Base-by-base conservation (phyloP, 2,329 filamentous ascomycete species). In the Beauveria brongniartii region DNA sequence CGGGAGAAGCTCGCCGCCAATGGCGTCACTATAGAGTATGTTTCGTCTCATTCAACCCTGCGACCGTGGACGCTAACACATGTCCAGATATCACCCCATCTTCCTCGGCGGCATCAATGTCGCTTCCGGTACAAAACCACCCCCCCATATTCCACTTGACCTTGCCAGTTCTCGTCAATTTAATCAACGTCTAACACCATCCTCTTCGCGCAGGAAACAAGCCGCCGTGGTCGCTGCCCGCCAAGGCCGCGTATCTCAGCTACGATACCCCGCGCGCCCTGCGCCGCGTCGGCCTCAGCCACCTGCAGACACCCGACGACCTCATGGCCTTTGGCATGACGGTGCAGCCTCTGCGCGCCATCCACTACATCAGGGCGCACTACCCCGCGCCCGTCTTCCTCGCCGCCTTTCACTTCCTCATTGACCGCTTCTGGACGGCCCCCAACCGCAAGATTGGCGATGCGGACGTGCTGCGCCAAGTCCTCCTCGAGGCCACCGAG, bases 201-300 rank as follows among this genome's bases (percentile, higher is more conserved):
- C 58, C 10, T 5, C 24, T 40, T 20, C 47, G 12, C 22, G 30
- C 65, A 84, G 87, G 88, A 55, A 93, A 94, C 72, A 84, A 84
- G 65, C 89, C 90, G 0, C 90, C 90, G 1, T 92, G 88, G 87
- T 78, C 78, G 0, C 77, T 90, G 34, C 82, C 85, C 2, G 85
- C 83, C 48, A 92, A 92, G 76, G 85, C 81, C 24, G 71, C 68
- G 1, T 87, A 91, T 68, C 76, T 80, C 54, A 34, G 53, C 12
- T 67, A 69, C 63, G 80, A 84, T 68, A 65, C 69, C 37, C 67
- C 66, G 24, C 74, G 80, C 48, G 72, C 77, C 28, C 68, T 74
- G 1, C 64, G 65, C 26, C 72, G 75, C 20, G 73, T 75, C 40
- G 75, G 75, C 14, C 69, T 76, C 6, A 65, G 71, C 34, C 63